A percentile compares a stretch with the other conserved stretches of the same genome.
Evolutionary conservation across 139 green algal species (phyloP).

Genomic region (Auxenochlorella pyrenoidosa): DNA sequence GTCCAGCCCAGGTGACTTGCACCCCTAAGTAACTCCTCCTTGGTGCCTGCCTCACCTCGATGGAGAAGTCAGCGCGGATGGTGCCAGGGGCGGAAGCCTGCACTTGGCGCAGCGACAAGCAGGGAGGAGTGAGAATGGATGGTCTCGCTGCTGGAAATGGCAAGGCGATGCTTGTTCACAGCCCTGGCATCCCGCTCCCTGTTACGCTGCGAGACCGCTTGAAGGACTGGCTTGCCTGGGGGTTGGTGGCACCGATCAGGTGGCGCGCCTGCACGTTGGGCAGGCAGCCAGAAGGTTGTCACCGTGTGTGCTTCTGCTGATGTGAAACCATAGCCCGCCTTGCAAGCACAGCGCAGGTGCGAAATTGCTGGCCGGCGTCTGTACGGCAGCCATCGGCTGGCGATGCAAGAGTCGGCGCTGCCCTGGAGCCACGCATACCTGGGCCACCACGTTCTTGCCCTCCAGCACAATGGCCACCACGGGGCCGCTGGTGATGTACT

Average conservation of each 20-base stretch:
- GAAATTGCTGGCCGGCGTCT: not conserved
- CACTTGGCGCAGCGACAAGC: too few species aligned
- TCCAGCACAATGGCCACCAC: constrained; percentile 93
- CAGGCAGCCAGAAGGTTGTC: not conserved
- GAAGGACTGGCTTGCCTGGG: constrained; percentile 41
- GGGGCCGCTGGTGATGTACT: constrained; percentile 89
- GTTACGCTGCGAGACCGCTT: too few species aligned
- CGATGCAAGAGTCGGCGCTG: not conserved
- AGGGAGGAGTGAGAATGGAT: too few species aligned
- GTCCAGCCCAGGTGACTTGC: too few species aligned
- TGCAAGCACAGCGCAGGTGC: not conserved
- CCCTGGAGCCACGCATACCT: constrained; percentile 9
- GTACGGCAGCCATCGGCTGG: too few species aligned
- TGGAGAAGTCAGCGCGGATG: constrained; percentile 89
- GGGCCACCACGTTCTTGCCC: constrained; percentile 77
- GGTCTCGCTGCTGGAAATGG: too few species aligned
- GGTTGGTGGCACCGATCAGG: constrained; percentile 95
- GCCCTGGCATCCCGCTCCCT: too few species aligned
- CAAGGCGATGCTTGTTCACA: too few species aligned
- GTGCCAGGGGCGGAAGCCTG: constrained; percentile 79
- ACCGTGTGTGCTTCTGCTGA: not conserved
- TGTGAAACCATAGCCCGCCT: not conserved
- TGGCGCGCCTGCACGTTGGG: constrained; percentile 16
- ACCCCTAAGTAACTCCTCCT: too few species aligned
- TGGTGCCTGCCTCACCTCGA: constrained; percentile 62